phyloP scores from a whole-genome alignment of 2,329 filamentous ascomycete genomes.

The Trichoderma citrinoviride region DNA sequence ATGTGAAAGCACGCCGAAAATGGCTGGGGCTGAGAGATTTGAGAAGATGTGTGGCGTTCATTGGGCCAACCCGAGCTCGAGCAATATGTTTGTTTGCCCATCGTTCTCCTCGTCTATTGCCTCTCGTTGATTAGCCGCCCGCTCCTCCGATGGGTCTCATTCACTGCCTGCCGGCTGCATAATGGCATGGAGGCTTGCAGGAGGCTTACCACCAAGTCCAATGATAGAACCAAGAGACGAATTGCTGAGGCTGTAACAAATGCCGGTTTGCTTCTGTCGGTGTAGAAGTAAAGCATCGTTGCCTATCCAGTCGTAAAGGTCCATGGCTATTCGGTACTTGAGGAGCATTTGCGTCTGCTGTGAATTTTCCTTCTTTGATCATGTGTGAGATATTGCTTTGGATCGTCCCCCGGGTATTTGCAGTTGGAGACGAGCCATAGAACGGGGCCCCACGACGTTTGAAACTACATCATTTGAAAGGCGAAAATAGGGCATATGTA shows the following conservation, averaged over 20 bases:
- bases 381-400: not conserved
- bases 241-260: not conserved
- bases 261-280: not conserved
- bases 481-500: not conserved
- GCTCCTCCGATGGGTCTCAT: not conserved
- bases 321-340: too few relatives aligned
- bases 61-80: not conserved
- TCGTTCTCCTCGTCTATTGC: not conserved
- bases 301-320: too few relatives aligned
- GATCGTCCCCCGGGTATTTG: not conserved
- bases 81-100: not conserved
- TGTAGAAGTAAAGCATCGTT: not conserved
- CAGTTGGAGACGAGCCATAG: not conserved
- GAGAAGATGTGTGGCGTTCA: not conserved
- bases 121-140: not conserved
- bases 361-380: not conserved
- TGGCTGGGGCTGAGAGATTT: not conserved
- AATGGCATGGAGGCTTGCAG: not conserved
- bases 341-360: too few relatives aligned
- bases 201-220: not conserved
- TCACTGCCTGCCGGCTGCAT: not conserved
- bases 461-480: not conserved
- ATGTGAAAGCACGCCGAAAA: not conserved
- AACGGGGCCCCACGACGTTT: not conserved
- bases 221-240: not conserved